phyloP scores from a whole-genome alignment of 805 yeast genomes.

The Metschnikowia cubensis region DNA sequence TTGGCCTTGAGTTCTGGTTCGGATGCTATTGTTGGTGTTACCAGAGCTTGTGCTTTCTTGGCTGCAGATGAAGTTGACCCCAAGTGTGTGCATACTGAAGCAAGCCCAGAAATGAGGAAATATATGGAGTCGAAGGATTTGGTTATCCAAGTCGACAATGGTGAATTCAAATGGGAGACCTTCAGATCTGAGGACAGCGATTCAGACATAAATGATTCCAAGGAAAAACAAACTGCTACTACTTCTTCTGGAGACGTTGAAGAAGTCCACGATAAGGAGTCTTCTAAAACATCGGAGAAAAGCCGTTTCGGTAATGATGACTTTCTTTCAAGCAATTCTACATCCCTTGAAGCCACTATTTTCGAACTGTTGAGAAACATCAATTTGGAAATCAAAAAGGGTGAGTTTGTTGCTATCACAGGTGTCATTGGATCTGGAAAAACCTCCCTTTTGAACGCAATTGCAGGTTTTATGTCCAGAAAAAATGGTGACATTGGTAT shows the following conservation, averaged over 20 bases:
- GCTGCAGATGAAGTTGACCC: conserved; percentile 42
- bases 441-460: conserved; percentile 64
- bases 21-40: conserved; percentile 62
- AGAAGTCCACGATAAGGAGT: not conserved
- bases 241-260: conserved; percentile 1
- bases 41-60: conserved; percentile 52
- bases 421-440: conserved; percentile 86
- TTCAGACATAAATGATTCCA: conserved; percentile 7
- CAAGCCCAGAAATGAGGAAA: conserved; percentile 18
- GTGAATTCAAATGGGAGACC: conserved; percentile 63
- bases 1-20: conserved; percentile 63
- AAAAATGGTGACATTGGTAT: conserved; percentile 48
- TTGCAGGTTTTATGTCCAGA: conserved; percentile 68
- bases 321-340: not conserved
- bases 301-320: not conserved
- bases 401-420: conserved; percentile 72
- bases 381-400: conserved; percentile 50
- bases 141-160: conserved; percentile 51
- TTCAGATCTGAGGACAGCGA: conserved; percentile 25
- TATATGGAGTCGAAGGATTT: conserved; percentile 25
- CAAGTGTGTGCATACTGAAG: conserved; percentile 27
- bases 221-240: not conserved
- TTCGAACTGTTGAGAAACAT: conserved; percentile 49
- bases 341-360: conserved; percentile 20
- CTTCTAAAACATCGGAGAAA: not conserved